Evolutionary conservation across 2,329 filamentous ascomycete species (phyloP), one percentile per base, ranked within the genome.

Genomic region (Hortaea sp.): DNA sequence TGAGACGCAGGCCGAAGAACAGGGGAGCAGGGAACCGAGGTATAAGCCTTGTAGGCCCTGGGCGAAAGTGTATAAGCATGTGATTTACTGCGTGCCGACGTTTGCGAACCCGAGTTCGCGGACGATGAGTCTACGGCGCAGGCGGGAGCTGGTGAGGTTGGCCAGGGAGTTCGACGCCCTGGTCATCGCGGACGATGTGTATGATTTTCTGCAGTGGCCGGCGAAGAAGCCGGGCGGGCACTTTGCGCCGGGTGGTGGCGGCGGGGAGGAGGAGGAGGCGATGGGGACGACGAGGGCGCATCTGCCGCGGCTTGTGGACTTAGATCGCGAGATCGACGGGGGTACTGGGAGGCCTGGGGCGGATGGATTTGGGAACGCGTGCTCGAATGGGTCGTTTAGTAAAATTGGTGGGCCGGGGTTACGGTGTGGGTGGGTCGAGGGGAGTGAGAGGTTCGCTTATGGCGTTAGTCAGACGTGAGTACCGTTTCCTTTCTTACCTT

Each of bases 101-200:
- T 94, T 89, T 63, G 81, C 86, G 42, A 97, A 97, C 60, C 92
- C 92, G 0, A 88, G 85, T 0, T 87, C 84, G 29, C 84, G 83
- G 59, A 88, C 86, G 3, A 90, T 94, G 81, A 80, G 82, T 10
- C 65, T 88, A 3, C 62, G 66, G 12, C 77, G 84, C 29, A 77
- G 92, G 3, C 69, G 81, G 52, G 71, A 71, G 7, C 74, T 97
- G 4, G 80, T 97, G 27, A 69, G 71, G n/a, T 66, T 95, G 5
- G 90, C 90, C 0, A 76, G 90, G 47, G 72, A 81, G 48, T 79
- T 84, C 62, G 82, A 97, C 63, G 87, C 86, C 5, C 74, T 97
- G n/a, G 67, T 95, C 46, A 74, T 95, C 29, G 79, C 79, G 42
- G 90, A 97, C 67, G 92, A 98, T 63, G 88, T 97, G 7, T 98